Evolutionary conservation across 805 yeast species (phyloP), one percentile per base, ranked within the genome.

Genomic region (Kregervanrija delftensis): DNA sequence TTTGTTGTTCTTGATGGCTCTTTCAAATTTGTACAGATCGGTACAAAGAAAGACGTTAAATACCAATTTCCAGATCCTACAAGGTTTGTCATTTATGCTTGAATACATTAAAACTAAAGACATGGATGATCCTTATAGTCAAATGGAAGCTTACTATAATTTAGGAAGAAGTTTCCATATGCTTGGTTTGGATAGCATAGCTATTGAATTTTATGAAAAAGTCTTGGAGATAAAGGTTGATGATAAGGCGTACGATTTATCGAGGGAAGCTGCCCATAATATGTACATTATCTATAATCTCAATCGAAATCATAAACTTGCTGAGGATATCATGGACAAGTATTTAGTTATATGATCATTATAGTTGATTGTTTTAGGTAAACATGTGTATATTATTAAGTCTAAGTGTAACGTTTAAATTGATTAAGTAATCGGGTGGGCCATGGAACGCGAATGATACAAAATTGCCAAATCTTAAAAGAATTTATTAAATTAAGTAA

Each of bases 21-120:
- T 93, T 35, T 80, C 90, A 0, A 90, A 89, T 63, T 68, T 90
- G 17, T 96, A 91, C 55, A 73, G 98, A 37, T 85, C 97, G 0
- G 83, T 90, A 81, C 98, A 93, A 63, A 72, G 99, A 49, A 79
- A 86, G 47, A 83, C 96, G 4, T 73, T 81, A 6, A 86, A 88
- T 60, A 77, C 97, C 45, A 96, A 91, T 57, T 72, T 85, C 46
- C 97, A 90, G 58, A 70, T 93, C 16, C 66, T 93, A 1, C 97
- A 93, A 57, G 97, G 96, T 0, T 65, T 93, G 39, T 79, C 90
- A 45, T 89, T 77, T 55, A 59, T 93, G 48, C 63, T 76, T 57
- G 93, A 87, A 52, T 93, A 93, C 55, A 70, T 72, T 35, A 78
- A 76, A 13, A 52, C 64, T 3, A 60, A 62, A 6, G 64, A 62